Percentiles rank a stretch among this genome's conserved stretches.
Conservation (phyloP, 2,329 filamentous ascomycete species). For the Ascochyta rabiei region DNA sequence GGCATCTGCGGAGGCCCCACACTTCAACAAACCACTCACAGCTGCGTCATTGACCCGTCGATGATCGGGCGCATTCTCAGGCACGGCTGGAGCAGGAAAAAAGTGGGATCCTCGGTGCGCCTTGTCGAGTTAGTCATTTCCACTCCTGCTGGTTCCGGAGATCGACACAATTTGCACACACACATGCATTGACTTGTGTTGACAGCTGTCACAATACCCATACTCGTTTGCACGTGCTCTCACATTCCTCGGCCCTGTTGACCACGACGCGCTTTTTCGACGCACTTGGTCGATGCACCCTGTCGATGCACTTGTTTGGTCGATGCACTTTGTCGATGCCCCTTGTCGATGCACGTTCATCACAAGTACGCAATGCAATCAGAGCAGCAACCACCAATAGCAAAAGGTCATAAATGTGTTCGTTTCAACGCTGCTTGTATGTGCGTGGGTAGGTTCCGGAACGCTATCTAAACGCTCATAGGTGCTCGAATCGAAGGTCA, state of each 20-base stretch:
- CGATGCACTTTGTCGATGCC: too few species aligned
- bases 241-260: background rate
- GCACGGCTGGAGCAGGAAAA: background rate
- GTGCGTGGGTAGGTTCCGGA: background rate
- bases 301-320: background rate
- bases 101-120: background rate
- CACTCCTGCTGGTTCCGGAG: background rate
- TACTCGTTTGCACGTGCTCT: constrained; percentile 8
- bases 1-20: constrained; percentile 9
- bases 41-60: constrained; percentile 12
- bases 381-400: background rate
- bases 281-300: background rate
- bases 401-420: background rate
- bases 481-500: constrained; percentile 6
- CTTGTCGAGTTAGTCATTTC: background rate
- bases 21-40: constrained; percentile 10
- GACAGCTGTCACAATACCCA: constrained; percentile 4
- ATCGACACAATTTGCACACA: too few species aligned
- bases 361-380: background rate
- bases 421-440: constrained; percentile 1
- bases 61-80: constrained; percentile 2
- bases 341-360: background rate
- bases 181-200: too few species aligned
- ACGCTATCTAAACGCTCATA: constrained; percentile 1
- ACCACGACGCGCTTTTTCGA: background rate